Conservation (phyloP, 1,284 basidiomycete species). For the Microbotryum saponariae region DNA sequence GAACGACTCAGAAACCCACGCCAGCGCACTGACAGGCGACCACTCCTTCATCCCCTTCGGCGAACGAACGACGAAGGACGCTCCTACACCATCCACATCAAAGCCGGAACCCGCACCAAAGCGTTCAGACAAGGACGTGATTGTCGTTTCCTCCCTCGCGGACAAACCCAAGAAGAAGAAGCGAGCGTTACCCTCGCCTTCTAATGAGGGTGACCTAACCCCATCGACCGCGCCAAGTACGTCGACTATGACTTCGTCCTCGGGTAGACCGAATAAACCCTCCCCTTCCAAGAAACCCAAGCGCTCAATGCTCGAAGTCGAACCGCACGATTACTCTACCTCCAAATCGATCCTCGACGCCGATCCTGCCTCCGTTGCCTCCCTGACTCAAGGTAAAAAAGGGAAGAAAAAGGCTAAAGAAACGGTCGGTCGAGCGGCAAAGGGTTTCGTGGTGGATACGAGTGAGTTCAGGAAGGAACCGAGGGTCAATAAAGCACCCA, state of each 20-base stretch:
- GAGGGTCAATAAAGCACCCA: conserved; percentile 25
- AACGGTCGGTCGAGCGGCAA: neutral
- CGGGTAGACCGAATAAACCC: conserved; percentile 8
- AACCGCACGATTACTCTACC: conserved; percentile 64
- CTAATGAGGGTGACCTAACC: neutral
- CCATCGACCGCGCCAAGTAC: neutral
- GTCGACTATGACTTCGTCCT: neutral
- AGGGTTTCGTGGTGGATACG: conserved; percentile 23
- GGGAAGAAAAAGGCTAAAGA: conserved; percentile 10
- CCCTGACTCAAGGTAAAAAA: conserved; percentile 13
- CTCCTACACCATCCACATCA: conserved; percentile 1
- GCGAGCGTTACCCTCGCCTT: conserved; percentile 49
- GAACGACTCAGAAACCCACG: neutral
- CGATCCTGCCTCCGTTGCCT: conserved; percentile 3
- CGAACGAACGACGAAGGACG: conserved; percentile 36
- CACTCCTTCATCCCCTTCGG: conserved; percentile 24
- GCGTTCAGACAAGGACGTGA: conserved; percentile 48
- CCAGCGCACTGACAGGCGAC: conserved; percentile 13
- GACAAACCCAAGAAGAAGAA: conserved; percentile 49
- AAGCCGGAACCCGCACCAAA: conserved; percentile 6
- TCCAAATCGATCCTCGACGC: conserved; percentile 69
- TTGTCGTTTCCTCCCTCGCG: conserved; percentile 56
- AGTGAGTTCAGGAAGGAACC: conserved; percentile 24
- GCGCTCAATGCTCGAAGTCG: conserved; percentile 28
- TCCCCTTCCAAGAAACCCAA: conserved; percentile 29